Evolutionary conservation across 768 basidiomycete species (phyloP).

Genomic region (Lyophyllum atratum): DNA sequence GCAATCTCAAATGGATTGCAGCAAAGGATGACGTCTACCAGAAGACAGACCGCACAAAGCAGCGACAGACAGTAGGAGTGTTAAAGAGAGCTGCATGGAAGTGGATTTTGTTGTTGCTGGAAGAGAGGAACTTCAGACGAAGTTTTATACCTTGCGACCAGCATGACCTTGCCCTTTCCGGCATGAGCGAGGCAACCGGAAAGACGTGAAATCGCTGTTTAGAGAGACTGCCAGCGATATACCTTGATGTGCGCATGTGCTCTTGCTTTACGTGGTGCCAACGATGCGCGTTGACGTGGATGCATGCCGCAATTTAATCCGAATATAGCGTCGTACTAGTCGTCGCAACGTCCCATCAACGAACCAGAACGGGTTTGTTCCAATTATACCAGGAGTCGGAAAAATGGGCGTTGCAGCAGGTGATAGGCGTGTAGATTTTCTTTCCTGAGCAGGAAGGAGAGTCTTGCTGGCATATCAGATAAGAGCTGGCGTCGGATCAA

Average conservation of each 20-base stretch:
- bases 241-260: neutral
- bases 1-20: neutral
- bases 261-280: neutral
- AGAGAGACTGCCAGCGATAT: neutral
- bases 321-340: neutral
- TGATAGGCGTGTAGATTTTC: neutral
- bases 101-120: neutral
- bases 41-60: neutral
- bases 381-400: neutral
- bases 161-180: neutral
- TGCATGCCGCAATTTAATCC: neutral
- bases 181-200: neutral
- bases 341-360: neutral
- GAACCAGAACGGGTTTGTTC: neutral
- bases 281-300: neutral
- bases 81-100: neutral
- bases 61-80: neutral
- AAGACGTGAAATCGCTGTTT: neutral
- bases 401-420: neutral
- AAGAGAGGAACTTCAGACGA: neutral
- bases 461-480: neutral
- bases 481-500: neutral
- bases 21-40: neutral
- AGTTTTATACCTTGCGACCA: neutral
- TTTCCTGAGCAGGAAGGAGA: conserved; percentile 1